A percentile compares a stretch with the other conserved stretches of the same genome.
Conservation (phyloP, 2,329 filamentous ascomycete species). For the Coniella vitis region DNA sequence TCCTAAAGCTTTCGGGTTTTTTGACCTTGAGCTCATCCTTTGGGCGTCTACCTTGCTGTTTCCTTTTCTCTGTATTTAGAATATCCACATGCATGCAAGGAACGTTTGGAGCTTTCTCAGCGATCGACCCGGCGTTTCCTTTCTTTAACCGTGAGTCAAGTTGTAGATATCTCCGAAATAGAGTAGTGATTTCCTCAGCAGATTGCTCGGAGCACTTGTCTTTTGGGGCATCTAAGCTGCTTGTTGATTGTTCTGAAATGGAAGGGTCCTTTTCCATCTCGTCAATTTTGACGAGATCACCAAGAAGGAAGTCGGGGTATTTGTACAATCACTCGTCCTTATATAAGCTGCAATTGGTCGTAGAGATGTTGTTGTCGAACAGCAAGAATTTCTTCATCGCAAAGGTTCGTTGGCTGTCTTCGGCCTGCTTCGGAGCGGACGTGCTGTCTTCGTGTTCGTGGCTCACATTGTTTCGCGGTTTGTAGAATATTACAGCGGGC, state of each 20-base stretch:
- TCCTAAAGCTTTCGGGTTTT: too few species aligned
- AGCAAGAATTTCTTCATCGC: constrained; percentile 13
- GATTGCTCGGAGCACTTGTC: background rate
- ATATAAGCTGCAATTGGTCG: constrained; percentile 8
- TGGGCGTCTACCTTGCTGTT: too few species aligned
- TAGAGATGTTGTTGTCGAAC: constrained; percentile 11
- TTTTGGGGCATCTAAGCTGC: background rate
- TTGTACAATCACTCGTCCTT: constrained; percentile 20
- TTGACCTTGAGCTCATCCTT: too few species aligned
- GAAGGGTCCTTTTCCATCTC: too few species aligned
- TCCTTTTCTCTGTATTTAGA: too few species aligned
- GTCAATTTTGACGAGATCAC: too few species aligned
- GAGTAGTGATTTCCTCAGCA: background rate
- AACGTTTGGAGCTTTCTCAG: background rate
- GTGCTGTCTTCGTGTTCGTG: background rate
- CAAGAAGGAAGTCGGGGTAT: constrained; percentile 15
- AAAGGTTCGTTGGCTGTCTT: background rate
- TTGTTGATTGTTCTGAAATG: background rate
- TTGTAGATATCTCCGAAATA: background rate
- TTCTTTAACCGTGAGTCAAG: too few species aligned
- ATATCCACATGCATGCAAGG: too few species aligned
- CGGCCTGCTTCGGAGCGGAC: background rate
- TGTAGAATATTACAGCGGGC: background rate
- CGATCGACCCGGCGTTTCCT: too few species aligned
- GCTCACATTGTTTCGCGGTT: background rate